These are phyloP conservation scores for Flammula alnicola DNA, from an alignment of 1,284 basidiomycete species.

Conservation along the genomic window DNA sequence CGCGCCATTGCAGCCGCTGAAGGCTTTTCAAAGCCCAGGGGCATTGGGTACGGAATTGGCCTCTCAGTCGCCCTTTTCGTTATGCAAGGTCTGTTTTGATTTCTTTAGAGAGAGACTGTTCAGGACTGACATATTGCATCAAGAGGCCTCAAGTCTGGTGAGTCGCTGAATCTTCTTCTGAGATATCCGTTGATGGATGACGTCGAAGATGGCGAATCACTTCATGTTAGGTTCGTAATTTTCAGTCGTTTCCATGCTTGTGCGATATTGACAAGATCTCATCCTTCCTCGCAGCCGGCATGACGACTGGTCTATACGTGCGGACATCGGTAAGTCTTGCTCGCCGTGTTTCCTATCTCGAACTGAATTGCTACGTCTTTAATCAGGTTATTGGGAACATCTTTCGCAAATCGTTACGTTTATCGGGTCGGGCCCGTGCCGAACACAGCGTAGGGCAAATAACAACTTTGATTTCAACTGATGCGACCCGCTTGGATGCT, in stretches of 20 bases:
- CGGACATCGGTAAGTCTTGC: conserved; percentile 50
- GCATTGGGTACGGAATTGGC: conserved; percentile 65
- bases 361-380: background rate
- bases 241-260: background rate
- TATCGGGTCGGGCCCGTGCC: conserved; percentile 67
- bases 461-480: conserved; percentile 73
- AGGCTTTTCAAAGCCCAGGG: conserved; percentile 43
- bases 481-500: conserved; percentile 56
- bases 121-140: conserved; percentile 1
- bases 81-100: conserved; percentile 58
- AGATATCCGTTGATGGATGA: background rate
- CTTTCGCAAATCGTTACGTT: conserved; percentile 72
- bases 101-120: background rate
- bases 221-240: conserved; percentile 48
- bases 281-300: conserved; percentile 41
- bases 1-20: conserved; percentile 34
- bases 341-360: background rate
- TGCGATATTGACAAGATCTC: background rate
- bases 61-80: conserved; percentile 60
- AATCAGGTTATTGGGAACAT: conserved; percentile 67
- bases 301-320: conserved; percentile 55
- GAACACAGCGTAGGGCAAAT: conserved; percentile 69
- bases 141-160: conserved; percentile 55
- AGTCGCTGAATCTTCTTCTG: conserved; percentile 18
- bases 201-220: conserved; percentile 44